Evolutionary conservation across 2,329 filamentous ascomycete species (phyloP).

Genomic region (Monosporascus sp.): DNA sequence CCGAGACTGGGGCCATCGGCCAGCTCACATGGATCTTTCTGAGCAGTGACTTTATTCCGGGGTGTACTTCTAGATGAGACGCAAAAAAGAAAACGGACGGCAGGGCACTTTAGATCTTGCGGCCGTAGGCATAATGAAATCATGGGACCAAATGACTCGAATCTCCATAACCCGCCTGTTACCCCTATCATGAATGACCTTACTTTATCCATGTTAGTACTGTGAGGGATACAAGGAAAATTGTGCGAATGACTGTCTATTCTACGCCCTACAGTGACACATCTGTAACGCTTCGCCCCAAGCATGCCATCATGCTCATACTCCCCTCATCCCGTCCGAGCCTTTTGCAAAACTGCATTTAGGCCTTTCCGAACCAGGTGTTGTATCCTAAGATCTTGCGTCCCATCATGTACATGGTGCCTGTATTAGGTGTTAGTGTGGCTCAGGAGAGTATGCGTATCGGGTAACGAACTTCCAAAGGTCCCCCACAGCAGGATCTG

Average conservation of each 20-base stretch:
- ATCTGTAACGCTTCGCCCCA: conserved; percentile 4
- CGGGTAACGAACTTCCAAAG: conserved; percentile 50
- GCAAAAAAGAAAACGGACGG: conserved; percentile 5
- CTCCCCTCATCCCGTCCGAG: not conserved
- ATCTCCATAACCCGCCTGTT: not conserved
- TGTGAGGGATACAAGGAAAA: conserved; percentile 1
- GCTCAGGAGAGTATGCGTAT: conserved; percentile 12
- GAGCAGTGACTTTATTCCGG: not conserved
- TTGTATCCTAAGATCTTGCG: conserved; percentile 74
- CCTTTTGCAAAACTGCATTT: conserved; percentile 16
- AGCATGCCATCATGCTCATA: conserved; percentile 8
- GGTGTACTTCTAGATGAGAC: conserved; percentile 22
- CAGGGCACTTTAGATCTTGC: conserved; percentile 11
- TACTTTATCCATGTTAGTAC: not conserved
- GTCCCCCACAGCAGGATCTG: conserved; percentile 58
- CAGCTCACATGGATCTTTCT: conserved; percentile 2
- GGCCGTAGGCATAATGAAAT: conserved; percentile 20
- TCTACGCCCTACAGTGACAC: conserved; percentile 14
- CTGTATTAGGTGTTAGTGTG: conserved; percentile 30
- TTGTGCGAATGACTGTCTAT: conserved; percentile 16
- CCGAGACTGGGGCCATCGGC: conserved; percentile 2
- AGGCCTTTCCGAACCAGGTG: conserved; percentile 64
- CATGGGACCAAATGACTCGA: conserved; percentile 12
- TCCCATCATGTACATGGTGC: conserved; percentile 64
- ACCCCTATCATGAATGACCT: not conserved